Percentiles rank a stretch among this genome's conserved stretches.
Conservation (phyloP, 208 protist genomes). For the Trypanosoma boissoni region DNA sequence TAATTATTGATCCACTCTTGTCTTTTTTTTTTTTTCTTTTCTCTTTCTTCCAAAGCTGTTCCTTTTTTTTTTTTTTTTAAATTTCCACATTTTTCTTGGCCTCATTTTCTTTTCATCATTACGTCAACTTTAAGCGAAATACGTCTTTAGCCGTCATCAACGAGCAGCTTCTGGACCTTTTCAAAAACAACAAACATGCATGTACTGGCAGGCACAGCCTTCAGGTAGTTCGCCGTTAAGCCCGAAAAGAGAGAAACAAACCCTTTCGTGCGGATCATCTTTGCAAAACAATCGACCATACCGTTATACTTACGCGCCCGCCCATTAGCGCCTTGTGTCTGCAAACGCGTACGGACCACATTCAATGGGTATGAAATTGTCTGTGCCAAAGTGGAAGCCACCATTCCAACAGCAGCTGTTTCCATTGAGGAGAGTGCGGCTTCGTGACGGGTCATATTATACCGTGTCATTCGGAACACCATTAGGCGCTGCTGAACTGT, state of each 20-base stretch:
- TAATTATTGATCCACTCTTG: neutral
- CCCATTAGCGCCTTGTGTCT: slow-evolving; percentile 88
- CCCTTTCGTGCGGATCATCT: slow-evolving; percentile 76
- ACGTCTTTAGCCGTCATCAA: slow-evolving; percentile 56
- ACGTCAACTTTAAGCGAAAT: neutral
- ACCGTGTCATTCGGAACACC: slow-evolving; percentile 72
- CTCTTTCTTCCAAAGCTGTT: neutral
- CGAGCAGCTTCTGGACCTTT: slow-evolving; percentile 52
- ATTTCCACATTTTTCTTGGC: neutral
- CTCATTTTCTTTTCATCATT: neutral
- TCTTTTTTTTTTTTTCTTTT: neutral
- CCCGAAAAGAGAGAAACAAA: slow-evolving; percentile 81
- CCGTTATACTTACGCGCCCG: slow-evolving; percentile 70
- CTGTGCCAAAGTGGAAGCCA: slow-evolving; percentile 80
- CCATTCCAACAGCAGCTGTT: slow-evolving; percentile 71
- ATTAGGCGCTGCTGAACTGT: slow-evolving; percentile 84
- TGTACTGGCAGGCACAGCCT: slow-evolving; percentile 81
- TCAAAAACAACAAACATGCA: slow-evolving; percentile 90
- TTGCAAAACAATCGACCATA: slow-evolving; percentile 86
- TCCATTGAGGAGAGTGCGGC: slow-evolving; percentile 61
- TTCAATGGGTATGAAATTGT: slow-evolving; percentile 90
- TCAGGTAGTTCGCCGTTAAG: slow-evolving; percentile 87
- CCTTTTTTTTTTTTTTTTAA: neutral
- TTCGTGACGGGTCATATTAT: slow-evolving; percentile 62
- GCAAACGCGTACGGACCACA: slow-evolving; percentile 85